phyloP scores from a whole-genome alignment of 768 basidiomycete genomes.

The Tylopilus cervinicoccineus region DNA sequence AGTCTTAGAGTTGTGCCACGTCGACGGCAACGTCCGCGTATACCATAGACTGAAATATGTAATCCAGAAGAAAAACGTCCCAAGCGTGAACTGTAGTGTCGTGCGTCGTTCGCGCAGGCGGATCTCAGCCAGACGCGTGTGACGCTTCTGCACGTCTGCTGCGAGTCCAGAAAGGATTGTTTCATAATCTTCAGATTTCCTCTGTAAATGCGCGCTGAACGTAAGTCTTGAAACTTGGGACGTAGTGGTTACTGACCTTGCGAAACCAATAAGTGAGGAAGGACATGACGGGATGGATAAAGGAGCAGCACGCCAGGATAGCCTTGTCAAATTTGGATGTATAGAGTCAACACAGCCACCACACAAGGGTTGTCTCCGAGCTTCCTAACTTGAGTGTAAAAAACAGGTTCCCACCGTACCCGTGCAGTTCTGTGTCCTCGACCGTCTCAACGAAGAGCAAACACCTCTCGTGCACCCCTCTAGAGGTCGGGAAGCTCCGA shows the following conservation, averaged over 20 bases:
- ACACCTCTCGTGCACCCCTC: no score
- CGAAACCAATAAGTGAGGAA: conserved; percentile 28
- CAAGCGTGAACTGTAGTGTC: conserved; percentile 72
- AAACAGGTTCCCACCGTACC: no score
- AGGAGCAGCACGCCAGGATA: neutral
- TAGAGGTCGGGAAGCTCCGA: no score
- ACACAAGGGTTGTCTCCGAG: neutral
- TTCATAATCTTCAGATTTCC: conserved; percentile 63
- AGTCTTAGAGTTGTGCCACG: conserved; percentile 23
- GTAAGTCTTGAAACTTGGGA: neutral
- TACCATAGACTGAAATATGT: conserved; percentile 76
- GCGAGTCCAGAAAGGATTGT: conserved; percentile 65
- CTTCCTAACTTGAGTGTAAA: neutral
- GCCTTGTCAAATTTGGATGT: conserved; percentile 18
- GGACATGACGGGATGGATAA: conserved; percentile 23
- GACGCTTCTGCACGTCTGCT: conserved; percentile 66
- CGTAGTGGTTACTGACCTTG: conserved; percentile 16
- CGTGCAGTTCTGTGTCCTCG: no score
- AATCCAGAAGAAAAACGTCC: conserved; percentile 71
- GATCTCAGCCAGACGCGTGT: conserved; percentile 74
- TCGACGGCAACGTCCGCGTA: conserved; percentile 46
- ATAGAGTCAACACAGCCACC: conserved; percentile 22
- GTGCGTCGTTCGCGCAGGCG: conserved; percentile 80
- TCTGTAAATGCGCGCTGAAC: conserved; percentile 6
- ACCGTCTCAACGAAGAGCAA: no score